Base-by-base conservation (phyloP, 345 rosid species). In the Ricinus communis region DNA sequence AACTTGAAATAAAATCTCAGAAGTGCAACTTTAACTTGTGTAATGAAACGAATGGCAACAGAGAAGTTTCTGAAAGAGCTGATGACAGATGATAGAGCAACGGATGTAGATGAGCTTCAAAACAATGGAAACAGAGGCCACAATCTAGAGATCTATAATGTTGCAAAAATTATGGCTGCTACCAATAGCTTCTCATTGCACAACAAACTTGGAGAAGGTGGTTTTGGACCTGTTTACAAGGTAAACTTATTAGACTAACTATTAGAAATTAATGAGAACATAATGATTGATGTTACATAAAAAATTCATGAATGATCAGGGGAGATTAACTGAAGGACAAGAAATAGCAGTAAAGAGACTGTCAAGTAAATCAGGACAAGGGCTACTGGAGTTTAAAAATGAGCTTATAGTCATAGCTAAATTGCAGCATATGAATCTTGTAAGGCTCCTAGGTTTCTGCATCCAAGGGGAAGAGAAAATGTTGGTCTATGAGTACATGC, bases 381-480 rank as follows among this genome's bases (percentile, higher is more conserved):
- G 77, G 13, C 71, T 77, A 4, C 41, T 61, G 21, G 81, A 77
- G 58, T 77, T 62, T 36, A 77, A 77, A 25, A 77, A 77, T 54
- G 76, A 77, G 66, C 80, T 68, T 16, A 56, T 71, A 46, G 27
- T 72, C n/a, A 73, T 73, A 51, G 74, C 81, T 12, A 77, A 63
- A 25, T 27, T 73, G 4, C 74, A 73, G 6, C 74, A 73, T 62
- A 63, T 12, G 1, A 77, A 73, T 56, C 77, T 73, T 38, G 81
- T 77, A 3, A 27, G 65, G 31, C 80, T 77, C 0, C 0, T 77
- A 14, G 76, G 76, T 8, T 77, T 63, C 47, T 72, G 73, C 38
- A 27, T 77, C 27, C 50, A 49, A 1, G 65, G 54, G 2, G 76
- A 62, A 61, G 76, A 77, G 47, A 77, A 62, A 66, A 61, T 77